Evolutionary conservation across 164 flowering plant genomes (phyloP), one percentile per base, ranked within the genome.

Genomic region (Nelumbo lutea): DNA sequence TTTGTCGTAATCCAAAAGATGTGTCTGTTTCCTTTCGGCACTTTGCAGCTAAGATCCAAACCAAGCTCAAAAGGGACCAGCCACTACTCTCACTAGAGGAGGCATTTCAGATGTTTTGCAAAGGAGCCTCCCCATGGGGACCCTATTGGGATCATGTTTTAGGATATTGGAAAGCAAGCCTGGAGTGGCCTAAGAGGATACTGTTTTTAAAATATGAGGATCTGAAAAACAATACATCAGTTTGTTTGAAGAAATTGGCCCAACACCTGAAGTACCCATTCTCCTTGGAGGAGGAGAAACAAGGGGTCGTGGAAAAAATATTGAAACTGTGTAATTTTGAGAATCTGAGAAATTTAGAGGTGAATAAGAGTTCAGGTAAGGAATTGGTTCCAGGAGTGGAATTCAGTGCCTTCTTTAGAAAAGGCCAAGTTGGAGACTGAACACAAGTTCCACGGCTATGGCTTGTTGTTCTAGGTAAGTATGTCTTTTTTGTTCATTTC

Each of bases 161-260:
- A 27, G 67, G 53, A 15, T 76, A 68, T 56, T 48, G 70, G 52
- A 66, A 68, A 27, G 75, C 59, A 68, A 72, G 76, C 52, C 13
- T 61, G 6, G 58, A 59, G n/a, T 61, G 53, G 55, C 76, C 75
- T 47, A 2, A 62, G 1, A 69, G 55, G 10, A 63, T 76, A 15
- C 62, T 72, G 14, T 72, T 72, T 46, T 42, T 72, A 5, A 76
- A 64, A 51, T 76, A 69, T 51, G 79, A 76, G 48, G 79, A 72
- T 1, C n/a, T 76, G 14, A 60, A 60, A 48, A 67, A 6, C 3
- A 58, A 65, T 11, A 14, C 61, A 1, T 62, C 15, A 13, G 42
- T 41, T 40, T 43, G 58, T 14, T 65, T 69, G 11, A 61, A 48
- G 51, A 72, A 9, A 27, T 4, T 76, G 51, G 75, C 67, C 0